Base-by-base conservation (phyloP, 2,329 filamentous ascomycete genomes). In the Fusarium sp. region DNA sequence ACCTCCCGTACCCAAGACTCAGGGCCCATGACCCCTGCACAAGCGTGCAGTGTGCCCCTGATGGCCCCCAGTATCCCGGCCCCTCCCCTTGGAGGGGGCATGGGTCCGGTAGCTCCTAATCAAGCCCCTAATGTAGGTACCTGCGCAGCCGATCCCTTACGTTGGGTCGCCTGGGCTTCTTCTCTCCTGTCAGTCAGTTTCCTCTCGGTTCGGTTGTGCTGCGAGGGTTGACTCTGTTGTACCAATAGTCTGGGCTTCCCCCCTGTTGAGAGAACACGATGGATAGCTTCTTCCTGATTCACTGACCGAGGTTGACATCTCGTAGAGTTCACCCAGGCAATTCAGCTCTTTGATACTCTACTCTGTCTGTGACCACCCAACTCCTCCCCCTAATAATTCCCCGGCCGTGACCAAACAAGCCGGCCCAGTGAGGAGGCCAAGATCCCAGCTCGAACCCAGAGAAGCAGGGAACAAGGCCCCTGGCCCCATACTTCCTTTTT, bases 51-150 rank as follows among this genome's bases (percentile, higher is more conserved):
- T 66, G 63, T 65, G 71, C 77, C 77, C 77, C 74, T 79, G 70
- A 74, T 66, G 64, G 75, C 66, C 72, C 74, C 33, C 42, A 58
- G 73, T 63, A 70, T 57, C 42, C 38, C 33, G 64, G 70, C 65
- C 69, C 68, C 68, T 63, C 54, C 47, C 47, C 47, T 52, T 52
- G 47, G 47, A 47, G 47, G 36, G 25, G 20, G 54, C 54, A 35
- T 67, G 60, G 73, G 31, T 45, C 63, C 47, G 69, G 72, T 54
- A 65, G 72, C 66, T 74, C 73, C 73, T 70, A 54, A 71, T 75
- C 61, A 70, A 64, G 68, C 73, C 73, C 73, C 73, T 75, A 75
- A 75, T 75, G 73, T 75, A 75, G 73, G 73, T 75, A 75, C 60
- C 25, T 63, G 62, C 64, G 59, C 29, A 74, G 58, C 58, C 58